phyloP scores from a whole-genome alignment of 176 grass and related monocot genomes.

The Bromus sterilis region DNA sequence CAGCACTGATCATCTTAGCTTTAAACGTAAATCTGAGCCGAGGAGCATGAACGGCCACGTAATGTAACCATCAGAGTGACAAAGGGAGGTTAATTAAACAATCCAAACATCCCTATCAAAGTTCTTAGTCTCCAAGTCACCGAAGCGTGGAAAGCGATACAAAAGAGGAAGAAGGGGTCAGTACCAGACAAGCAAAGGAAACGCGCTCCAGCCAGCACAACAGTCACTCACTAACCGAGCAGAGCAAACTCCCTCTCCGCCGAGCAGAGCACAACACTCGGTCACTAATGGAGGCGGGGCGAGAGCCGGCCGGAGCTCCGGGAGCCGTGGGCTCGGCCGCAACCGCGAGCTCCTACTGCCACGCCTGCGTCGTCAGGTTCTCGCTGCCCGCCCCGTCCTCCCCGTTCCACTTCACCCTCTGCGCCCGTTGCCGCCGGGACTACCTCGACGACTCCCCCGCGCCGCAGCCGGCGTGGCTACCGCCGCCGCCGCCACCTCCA shows the following conservation, averaged over 20 bases:
- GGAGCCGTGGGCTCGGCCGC: neutral
- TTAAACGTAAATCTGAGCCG: too few relatives aligned
- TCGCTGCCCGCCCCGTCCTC: neutral
- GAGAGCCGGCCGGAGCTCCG: neutral
- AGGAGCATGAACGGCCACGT: neutral
- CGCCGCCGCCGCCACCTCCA: neutral
- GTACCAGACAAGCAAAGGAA: neutral
- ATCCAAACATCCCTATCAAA: too few relatives aligned
- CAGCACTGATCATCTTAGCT: neutral
- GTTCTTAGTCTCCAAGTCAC: neutral
- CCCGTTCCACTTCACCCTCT: neutral
- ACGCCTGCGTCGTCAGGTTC: neutral
- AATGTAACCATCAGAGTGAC: neutral
- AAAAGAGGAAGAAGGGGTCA: neutral
- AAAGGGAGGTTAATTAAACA: neutral
- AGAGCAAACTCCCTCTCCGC: too few relatives aligned
- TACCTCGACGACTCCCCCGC: conserved; percentile 4
- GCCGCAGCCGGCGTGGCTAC: neutral
- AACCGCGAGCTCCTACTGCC: neutral
- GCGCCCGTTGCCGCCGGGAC: neutral
- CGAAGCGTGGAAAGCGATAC: neutral
- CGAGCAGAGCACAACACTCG: neutral
- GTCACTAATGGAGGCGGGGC: neutral
- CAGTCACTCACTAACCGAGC: neutral
- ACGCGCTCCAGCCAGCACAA: neutral